Evolutionary conservation across 306 rosid genomes (phyloP).

Genomic region (Begonia peltatifolia): DNA sequence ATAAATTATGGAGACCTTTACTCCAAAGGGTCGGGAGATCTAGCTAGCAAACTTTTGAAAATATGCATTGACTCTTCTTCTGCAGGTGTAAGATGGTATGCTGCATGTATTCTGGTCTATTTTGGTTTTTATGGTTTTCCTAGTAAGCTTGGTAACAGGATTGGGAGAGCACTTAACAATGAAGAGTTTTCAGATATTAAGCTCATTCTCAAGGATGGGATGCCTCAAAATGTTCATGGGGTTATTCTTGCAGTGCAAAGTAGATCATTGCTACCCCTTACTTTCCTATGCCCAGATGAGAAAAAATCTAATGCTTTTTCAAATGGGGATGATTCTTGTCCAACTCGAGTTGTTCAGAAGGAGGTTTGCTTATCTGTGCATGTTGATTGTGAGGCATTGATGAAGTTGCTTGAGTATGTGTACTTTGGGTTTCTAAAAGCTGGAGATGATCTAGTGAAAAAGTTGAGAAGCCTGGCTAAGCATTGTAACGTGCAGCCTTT

Average conservation of each 20-base stretch:
- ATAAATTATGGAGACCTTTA: slow-evolving; percentile 7
- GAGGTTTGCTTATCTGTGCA: slow-evolving; percentile 53
- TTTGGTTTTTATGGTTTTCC: slow-evolving; percentile 77
- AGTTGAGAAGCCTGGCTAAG: slow-evolving; percentile 64
- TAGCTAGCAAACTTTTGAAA: slow-evolving; percentile 36
- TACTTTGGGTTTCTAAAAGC: slow-evolving; percentile 48
- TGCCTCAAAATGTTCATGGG: slow-evolving; percentile 48
- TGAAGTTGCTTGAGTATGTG: slow-evolving; percentile 51
- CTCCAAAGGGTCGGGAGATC: slow-evolving; percentile 21
- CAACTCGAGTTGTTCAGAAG: slow-evolving; percentile 13
- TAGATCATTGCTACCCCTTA: slow-evolving; percentile 55
- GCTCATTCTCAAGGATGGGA: slow-evolving; percentile 37
- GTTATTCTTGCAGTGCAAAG: slow-evolving; percentile 60
- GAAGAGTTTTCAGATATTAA: slow-evolving; percentile 41
- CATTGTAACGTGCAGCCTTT: slow-evolving; percentile 51
- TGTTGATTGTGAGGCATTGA: slow-evolving; percentile 50
- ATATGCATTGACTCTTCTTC: slow-evolving; percentile 28
- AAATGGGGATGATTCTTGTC: slow-evolving; percentile 7
- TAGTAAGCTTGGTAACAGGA: slow-evolving; percentile 42
- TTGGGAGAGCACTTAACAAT: slow-evolving; percentile 42
- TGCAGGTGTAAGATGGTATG: slow-evolving; percentile 64
- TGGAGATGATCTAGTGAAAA: slow-evolving; percentile 38
- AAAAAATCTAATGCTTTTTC: slow-evolving; percentile 12
- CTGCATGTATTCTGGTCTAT: slow-evolving; percentile 47
- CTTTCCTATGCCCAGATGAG: slow-evolving; percentile 10